A percentile compares a stretch with the other conserved stretches of the same genome.
Conservation (phyloP, 805 yeast species). For the Ogataea trehalophila region DNA sequence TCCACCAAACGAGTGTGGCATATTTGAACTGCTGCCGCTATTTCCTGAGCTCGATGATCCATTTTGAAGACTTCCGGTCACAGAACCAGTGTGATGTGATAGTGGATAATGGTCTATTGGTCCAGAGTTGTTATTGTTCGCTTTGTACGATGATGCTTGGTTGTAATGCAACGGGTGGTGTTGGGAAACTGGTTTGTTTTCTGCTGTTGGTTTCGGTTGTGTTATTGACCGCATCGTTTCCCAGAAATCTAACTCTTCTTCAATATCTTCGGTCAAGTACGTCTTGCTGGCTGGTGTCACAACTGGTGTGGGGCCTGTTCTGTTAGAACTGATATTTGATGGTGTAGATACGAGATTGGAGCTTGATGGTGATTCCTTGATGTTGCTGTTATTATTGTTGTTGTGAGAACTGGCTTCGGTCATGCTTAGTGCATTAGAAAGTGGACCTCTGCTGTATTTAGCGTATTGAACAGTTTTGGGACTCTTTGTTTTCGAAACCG, state of each 20-base stretch:
- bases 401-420: background rate
- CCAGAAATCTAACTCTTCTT: conserved; percentile 68
- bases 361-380: background rate
- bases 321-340: conserved; percentile 6
- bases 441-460: background rate
- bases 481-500: conserved; percentile 8
- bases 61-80: conserved; percentile 5
- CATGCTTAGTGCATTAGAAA: background rate
- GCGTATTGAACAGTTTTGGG: conserved; percentile 1
- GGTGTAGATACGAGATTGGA: background rate
- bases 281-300: conserved; percentile 13
- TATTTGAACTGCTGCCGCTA: background rate
- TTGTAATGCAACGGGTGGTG: conserved; percentile 49
- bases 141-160: conserved; percentile 20
- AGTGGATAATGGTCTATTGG: conserved; percentile 2
- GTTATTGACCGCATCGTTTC: conserved; percentile 60
- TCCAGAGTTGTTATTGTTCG: background rate
- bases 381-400: conserved; percentile 5
- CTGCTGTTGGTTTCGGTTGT: conserved; percentile 29
- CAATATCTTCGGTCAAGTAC: conserved; percentile 41
- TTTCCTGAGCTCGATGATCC: background rate
- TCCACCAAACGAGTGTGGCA: background rate
- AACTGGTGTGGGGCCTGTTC: conserved; percentile 10
- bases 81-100: conserved; percentile 7
- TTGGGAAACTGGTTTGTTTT: conserved; percentile 41